phyloP scores from a whole-genome alignment of 768 basidiomycete genomes.

The Agrocybe praecox region DNA sequence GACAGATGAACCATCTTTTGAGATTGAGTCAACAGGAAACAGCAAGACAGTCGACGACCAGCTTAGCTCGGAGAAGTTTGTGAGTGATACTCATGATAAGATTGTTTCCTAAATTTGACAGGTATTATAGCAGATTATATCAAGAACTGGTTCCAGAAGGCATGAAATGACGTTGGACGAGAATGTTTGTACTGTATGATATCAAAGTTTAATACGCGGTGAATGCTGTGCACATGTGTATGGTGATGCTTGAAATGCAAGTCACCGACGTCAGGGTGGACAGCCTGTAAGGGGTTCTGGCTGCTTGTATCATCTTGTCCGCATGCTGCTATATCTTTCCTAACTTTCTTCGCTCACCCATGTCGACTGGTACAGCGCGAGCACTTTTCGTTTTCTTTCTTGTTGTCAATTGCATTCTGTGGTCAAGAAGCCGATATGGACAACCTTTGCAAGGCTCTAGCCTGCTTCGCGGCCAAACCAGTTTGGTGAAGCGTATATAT shows the following conservation, averaged over 20 bases:
- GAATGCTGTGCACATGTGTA: background rate
- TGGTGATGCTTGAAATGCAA: background rate
- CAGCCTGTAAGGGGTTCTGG: background rate
- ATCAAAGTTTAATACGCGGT: background rate
- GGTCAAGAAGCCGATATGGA: slow-evolving; percentile 62
- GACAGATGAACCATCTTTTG: background rate
- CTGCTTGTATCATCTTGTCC: slow-evolving; percentile 2
- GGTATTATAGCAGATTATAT: background rate
- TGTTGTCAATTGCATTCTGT: slow-evolving; percentile 60
- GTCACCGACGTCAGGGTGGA: background rate
- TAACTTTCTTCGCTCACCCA: slow-evolving; percentile 21
- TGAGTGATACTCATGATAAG: background rate
- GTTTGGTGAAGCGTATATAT: slow-evolving; percentile 45
- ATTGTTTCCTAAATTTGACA: too few relatives aligned
- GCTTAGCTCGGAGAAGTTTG: background rate
- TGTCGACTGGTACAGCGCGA: slow-evolving; percentile 52
- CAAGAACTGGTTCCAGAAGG: background rate
- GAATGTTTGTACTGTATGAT: background rate
- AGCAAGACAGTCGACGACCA: background rate
- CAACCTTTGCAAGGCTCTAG: slow-evolving; percentile 25
- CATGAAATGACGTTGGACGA: background rate
- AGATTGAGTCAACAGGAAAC: background rate
- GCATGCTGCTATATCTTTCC: slow-evolving; percentile 8
- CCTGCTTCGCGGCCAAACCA: slow-evolving; percentile 28
- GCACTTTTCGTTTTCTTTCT: slow-evolving; percentile 54